Evolutionary conservation across 1,284 basidiomycete genomes (phyloP).

Genomic region (Tilletia walkeri): DNA sequence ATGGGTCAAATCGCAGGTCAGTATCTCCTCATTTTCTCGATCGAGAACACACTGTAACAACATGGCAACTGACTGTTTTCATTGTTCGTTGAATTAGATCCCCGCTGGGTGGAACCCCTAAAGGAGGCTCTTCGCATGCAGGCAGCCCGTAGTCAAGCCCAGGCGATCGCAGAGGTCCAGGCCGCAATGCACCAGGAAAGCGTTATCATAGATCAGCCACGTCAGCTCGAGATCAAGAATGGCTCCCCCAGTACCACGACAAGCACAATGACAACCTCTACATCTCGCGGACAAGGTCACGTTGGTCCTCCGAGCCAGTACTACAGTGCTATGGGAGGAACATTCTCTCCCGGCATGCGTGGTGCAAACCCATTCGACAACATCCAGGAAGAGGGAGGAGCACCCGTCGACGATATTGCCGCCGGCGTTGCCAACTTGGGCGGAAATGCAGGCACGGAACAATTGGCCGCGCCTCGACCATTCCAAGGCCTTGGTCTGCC

Average conservation of each 20-base stretch:
- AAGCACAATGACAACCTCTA: constrained; percentile 1
- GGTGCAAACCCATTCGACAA: not conserved
- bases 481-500: constrained; percentile 7
- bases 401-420: not conserved
- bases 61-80: not conserved
- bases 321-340: not conserved
- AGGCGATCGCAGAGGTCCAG: constrained; percentile 74
- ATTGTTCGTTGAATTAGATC: constrained; percentile 23
- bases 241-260: constrained; percentile 30
- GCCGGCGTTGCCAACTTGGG: not conserved
- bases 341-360: not conserved
- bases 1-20: constrained; percentile 68
- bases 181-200: constrained; percentile 58
- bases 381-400: constrained; percentile 10
- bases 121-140: constrained; percentile 71
- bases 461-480: not conserved
- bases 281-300: not conserved
- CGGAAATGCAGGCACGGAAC: not conserved
- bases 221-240: constrained; percentile 46
- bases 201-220: constrained; percentile 56
- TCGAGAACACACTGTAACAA: not conserved
- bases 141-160: constrained; percentile 68
- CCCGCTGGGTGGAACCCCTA: constrained; percentile 78
- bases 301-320: not conserved
- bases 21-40: not conserved